Conservation (phyloP, 73 alveolate genomes). For the Symbiodinium natans region DNA sequence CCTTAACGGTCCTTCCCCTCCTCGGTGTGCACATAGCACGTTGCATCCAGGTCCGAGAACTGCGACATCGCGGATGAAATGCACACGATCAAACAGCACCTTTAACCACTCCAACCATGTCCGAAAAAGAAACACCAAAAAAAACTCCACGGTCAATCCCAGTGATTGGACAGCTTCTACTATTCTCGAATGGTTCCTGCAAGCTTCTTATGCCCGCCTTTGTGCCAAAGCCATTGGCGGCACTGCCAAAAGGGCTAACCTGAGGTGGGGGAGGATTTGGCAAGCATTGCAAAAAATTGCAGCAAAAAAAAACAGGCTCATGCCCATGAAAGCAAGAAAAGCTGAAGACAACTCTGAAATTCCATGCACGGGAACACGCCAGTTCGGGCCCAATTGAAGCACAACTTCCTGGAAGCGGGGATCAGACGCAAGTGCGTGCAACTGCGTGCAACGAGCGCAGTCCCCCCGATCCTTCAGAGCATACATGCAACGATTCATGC, state of each 20-base stretch:
- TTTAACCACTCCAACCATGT: not conserved
- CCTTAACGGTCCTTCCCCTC: conserved; percentile 6
- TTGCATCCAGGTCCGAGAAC: conserved; percentile 89
- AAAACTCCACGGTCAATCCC: not conserved
- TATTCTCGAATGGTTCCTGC: not conserved
- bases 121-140: not conserved
- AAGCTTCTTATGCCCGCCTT: not conserved
- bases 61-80: not conserved
- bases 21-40: conserved; percentile 60
- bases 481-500: conserved; percentile 50
- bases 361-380: conserved; percentile 86
- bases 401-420: not conserved
- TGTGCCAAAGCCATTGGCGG: conserved; percentile 84
- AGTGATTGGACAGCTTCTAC: not conserved
- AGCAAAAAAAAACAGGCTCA: no score
- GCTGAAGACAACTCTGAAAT: no score
- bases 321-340: no score
- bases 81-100: not conserved
- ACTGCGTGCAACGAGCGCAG: not conserved
- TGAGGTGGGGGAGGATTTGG: no score
- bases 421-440: not conserved
- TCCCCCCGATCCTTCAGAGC: conserved; percentile 42
- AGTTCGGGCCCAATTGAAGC: conserved; percentile 47
- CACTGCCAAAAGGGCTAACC: conserved; percentile 91
- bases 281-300: no score